Evolutionary conservation across 306 rosid species (phyloP), one percentile per base, ranked within the genome.

Genomic region (Castanea sativa): DNA sequence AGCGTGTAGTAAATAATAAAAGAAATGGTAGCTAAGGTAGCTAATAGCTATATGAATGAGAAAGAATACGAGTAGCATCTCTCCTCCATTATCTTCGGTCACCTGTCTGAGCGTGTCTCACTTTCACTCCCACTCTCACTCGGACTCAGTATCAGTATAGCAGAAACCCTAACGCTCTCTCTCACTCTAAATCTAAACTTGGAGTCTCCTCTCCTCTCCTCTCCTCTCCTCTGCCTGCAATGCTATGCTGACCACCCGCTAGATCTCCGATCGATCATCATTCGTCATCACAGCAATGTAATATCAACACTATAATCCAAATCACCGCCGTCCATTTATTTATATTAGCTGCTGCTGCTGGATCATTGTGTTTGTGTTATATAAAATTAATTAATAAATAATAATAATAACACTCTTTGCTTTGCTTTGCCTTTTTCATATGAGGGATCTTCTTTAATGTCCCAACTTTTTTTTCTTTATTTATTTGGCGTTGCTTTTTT

Each of bases 11-110:
- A 41, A 41, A 41, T 9, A 41, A 41, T 41, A 41, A 67, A 67
- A 70, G n/a, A 27, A 72, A 59, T 53, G 9, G 23, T 68, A 55
- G 53, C 38, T 5, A n/a, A 30, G 56, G 18, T 33, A 23, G 33
- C 33, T 32, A 45, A 6, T 65, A 8, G 41, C 65, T 73, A 32
- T 49, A 77, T 78, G 73, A 81, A 49, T 49, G 15, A 3, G 15
- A 13, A 12, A 2, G 53, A 12, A 49, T 49, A 49, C 11, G 16
- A 12, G 53, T 8, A 11, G 45, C 45, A 8, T 49, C 53, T 13
- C 79, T 76, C 79, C 81, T 81, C 84, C 92, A 83, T 75, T 91
- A 76, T 85, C 86, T 30, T 86, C 88, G 83, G 82, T 80, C 74
- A 38, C 71, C 70, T 86, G 88, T 86, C 85, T 73, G 71, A 68